phyloP scores from a whole-genome alignment of 2,329 filamentous ascomycete species.

The Monosporascus sp. region DNA sequence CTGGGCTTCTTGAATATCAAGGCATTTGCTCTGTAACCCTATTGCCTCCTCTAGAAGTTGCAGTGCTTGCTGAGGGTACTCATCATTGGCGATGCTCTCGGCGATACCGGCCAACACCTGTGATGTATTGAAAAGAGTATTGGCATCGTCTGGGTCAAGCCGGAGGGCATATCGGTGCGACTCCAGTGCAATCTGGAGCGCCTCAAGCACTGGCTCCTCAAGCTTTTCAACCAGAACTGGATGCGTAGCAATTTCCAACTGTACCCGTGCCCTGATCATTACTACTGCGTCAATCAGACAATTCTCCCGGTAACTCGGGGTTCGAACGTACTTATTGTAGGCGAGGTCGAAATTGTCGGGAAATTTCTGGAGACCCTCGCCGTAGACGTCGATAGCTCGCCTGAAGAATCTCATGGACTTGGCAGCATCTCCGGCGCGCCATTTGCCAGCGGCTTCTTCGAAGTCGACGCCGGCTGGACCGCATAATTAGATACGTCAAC shows the following conservation, averaged over 20 bases:
- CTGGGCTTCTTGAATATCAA: conserved; percentile 45
- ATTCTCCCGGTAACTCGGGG: conserved; percentile 2
- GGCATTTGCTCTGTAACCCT: conserved; percentile 33
- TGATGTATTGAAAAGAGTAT: conserved; percentile 67
- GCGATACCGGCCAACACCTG: conserved; percentile 65
- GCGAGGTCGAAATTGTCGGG: conserved; percentile 64
- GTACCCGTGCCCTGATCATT: conserved; percentile 55
- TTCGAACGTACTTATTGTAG: conserved; percentile 61
- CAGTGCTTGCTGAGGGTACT: conserved; percentile 34
- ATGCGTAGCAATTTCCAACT: conserved; percentile 67
- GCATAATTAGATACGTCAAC: background rate
- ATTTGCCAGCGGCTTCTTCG: conserved; percentile 71
- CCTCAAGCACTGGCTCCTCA: conserved; percentile 45
- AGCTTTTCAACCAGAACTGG: conserved; percentile 55
- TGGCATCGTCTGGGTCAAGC: conserved; percentile 58
- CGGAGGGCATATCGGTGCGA: conserved; percentile 59
- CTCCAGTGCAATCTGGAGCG: conserved; percentile 55
- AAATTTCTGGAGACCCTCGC: conserved; percentile 56
- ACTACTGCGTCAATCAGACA: background rate
- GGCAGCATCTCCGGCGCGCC: conserved; percentile 64
- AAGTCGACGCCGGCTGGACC: conserved; percentile 56
- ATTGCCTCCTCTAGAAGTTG: conserved; percentile 32
- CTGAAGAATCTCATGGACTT: conserved; percentile 55
- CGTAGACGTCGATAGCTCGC: conserved; percentile 62
- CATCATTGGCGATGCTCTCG: conserved; percentile 53